Percentiles rank a stretch among this genome's conserved stretches.
These are phyloP conservation scores for Amanita rubescens DNA, from an alignment of 768 basidiomycete species.

Conservation along the genomic window DNA sequence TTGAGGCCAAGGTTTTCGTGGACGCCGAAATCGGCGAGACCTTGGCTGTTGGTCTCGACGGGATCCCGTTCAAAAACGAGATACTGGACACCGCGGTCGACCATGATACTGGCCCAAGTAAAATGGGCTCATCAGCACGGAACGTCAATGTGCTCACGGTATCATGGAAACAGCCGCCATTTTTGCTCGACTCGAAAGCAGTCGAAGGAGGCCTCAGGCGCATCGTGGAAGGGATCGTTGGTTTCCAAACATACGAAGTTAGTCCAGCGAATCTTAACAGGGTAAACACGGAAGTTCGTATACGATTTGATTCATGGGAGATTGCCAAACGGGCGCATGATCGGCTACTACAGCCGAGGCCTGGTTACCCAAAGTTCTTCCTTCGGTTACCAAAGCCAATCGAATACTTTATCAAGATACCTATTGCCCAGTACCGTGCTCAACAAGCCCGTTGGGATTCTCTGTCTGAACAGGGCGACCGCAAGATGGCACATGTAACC, in stretches of 20 bases:
- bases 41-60: slow-evolving; percentile 39
- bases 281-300: slow-evolving; percentile 21
- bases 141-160: slow-evolving; percentile 36
- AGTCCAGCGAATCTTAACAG: slow-evolving; percentile 3
- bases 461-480: slow-evolving; percentile 29
- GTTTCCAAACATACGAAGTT: background rate
- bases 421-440: slow-evolving; percentile 40
- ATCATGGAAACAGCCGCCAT: background rate
- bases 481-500: slow-evolving; percentile 26
- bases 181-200: background rate
- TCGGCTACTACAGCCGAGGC: slow-evolving; percentile 21
- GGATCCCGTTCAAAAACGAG: slow-evolving; percentile 33
- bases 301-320: slow-evolving; percentile 43
- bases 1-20: slow-evolving; percentile 37
- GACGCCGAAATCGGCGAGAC: slow-evolving; percentile 32
- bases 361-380: slow-evolving; percentile 26
- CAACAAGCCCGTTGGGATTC: slow-evolving; percentile 44
- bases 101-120: slow-evolving; percentile 28
- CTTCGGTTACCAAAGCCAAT: slow-evolving; percentile 40
- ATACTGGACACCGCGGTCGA: slow-evolving; percentile 35
- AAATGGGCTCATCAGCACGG: slow-evolving; percentile 31
- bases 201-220: background rate
- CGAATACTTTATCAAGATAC: slow-evolving; percentile 43
- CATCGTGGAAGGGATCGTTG: background rate
- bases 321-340: slow-evolving; percentile 34